Conservation (phyloP, 2,329 filamentous ascomycete species). For the Colletotrichum eremochloae region DNA sequence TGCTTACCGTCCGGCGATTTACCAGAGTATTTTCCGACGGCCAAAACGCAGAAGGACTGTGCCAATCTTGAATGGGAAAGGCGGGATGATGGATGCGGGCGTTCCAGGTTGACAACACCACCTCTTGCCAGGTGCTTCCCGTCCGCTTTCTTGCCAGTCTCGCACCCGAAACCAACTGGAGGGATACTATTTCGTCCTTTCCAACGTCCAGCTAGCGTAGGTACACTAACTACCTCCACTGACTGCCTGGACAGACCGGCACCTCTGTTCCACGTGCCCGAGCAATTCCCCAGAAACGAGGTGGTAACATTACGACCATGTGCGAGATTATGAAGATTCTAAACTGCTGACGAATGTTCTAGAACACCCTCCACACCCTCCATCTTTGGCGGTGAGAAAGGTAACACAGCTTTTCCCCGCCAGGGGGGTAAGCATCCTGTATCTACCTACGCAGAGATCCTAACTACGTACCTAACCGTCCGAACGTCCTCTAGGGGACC, state of each 20-base stretch:
- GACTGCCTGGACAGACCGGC: background rate
- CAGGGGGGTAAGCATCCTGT: background rate
- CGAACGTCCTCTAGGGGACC: background rate
- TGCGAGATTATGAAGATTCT: background rate
- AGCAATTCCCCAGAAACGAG: no score
- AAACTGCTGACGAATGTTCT: constrained; percentile 24
- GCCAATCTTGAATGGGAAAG: background rate
- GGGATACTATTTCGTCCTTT: background rate
- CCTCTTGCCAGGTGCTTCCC: background rate
- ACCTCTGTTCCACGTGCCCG: background rate
- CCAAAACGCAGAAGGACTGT: constrained; percentile 20
- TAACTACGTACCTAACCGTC: no score
- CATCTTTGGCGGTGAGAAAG: constrained; percentile 12
- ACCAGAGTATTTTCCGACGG: constrained; percentile 2
- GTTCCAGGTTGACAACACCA: constrained; percentile 19
- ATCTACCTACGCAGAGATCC: no score
- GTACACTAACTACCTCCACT: no score
- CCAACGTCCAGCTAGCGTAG: background rate
- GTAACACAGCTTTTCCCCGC: background rate
- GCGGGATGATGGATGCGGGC: constrained; percentile 20
- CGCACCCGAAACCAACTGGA: background rate
- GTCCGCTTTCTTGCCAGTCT: background rate
- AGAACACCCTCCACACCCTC: constrained; percentile 13
- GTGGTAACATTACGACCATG: background rate
- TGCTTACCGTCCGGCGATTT: constrained; percentile 6